These are phyloP conservation scores for Schwanniomyces yamadae DNA, from an alignment of 805 yeast genomes.

Conservation along the genomic window DNA sequence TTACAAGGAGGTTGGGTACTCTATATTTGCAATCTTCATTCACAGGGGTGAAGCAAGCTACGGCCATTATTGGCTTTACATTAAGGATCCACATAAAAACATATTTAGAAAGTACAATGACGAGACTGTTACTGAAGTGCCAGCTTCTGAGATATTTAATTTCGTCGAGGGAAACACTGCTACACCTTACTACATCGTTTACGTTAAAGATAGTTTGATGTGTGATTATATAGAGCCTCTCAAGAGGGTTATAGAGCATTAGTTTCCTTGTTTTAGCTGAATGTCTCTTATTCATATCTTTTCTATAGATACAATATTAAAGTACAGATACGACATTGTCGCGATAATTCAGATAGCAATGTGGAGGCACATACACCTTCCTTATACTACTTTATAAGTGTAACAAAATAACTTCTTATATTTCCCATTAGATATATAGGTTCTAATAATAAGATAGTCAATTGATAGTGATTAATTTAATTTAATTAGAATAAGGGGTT, in stretches of 20 bases:
- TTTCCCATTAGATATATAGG: too few relatives aligned
- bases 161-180: slow-evolving; percentile 73
- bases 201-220: slow-evolving; percentile 62
- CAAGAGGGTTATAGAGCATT: slow-evolving; percentile 45
- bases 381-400: too few relatives aligned
- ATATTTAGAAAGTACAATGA: slow-evolving; percentile 91
- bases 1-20: slow-evolving; percentile 67
- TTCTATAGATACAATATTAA: too few relatives aligned
- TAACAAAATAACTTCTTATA: too few relatives aligned
- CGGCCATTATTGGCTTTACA: slow-evolving; percentile 97
- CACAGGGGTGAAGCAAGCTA: slow-evolving; percentile 95
- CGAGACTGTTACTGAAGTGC: slow-evolving; percentile 86
- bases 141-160: slow-evolving; percentile 62
- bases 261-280: too few relatives aligned
- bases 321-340: too few relatives aligned
- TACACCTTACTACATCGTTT: slow-evolving; percentile 90
- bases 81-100: slow-evolving; percentile 65
- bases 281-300: too few relatives aligned
- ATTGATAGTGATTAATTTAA: too few relatives aligned
- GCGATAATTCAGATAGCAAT: too few relatives aligned
- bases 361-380: too few relatives aligned
- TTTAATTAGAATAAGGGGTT: too few relatives aligned
- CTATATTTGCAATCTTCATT: slow-evolving; percentile 86
- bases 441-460: too few relatives aligned
- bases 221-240: slow-evolving; percentile 62